Base-by-base conservation (phyloP, 2,329 filamentous ascomycete species). In the Phyllosticta ampelicida region DNA sequence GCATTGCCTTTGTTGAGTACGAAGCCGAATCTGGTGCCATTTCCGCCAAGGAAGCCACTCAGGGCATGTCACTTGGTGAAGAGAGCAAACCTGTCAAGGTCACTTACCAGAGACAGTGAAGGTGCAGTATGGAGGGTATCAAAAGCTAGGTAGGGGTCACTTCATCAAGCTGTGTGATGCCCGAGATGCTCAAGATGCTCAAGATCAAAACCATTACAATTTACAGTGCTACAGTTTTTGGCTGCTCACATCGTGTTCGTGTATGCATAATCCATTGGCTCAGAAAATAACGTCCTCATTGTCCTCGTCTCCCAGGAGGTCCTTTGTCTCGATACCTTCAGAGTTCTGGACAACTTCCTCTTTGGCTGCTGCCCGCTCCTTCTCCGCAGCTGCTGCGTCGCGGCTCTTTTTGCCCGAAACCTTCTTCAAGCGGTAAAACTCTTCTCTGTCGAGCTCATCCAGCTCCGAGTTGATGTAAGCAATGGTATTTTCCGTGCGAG, bases 401-500 rank as follows among this genome's bases (percentile, higher is more conserved):
- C 77, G 70, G 63, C 83, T 80, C 69, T 85, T 86, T 71, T 86
- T 88, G 26, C 83, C 84, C 68, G 87, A 87, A 70, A 94, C 80
- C 79, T 99, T 99, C 77, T 99, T 99, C 70, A 99, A 75, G 64
- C 94, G 82, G 75, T 96, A 99, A 73, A 99, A 99, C 71, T 99
- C 94, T 72, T 97, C 94, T 78, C 94, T 84, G 74, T 97, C 95
- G 54, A 99, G 80, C 75, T 99, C 94, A 70, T 99, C 94, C 16
- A 99, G 82, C 72, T 99, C 94, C 0, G 92, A 96, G 76, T 97
- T 97, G 80, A 97, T 97, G 70, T 97, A 99, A 76, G 96, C 96
- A 78, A 99, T 99, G n/a, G 94, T 99, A 69, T 97, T 99, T 73
- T 99, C 94, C 13, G 94, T 99, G 64, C 94, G 83, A 11, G 94